These are phyloP conservation scores for Nigrospora oryzae DNA, from an alignment of 2,329 filamentous ascomycete genomes.

Conservation along the genomic window DNA sequence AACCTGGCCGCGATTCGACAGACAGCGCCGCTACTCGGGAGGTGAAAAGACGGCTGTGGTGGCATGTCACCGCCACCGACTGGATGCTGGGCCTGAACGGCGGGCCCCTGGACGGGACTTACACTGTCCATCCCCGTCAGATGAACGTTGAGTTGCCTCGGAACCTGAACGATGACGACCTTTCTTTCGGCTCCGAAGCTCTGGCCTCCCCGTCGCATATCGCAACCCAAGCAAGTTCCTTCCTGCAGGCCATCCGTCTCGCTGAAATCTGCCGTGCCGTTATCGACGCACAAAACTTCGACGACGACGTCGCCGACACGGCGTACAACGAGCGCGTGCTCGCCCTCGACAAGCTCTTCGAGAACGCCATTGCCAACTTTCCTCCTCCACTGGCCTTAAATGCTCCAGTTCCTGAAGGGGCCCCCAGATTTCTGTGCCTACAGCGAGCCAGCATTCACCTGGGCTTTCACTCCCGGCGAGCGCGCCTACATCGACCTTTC, in stretches of 20 bases:
- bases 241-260: slow-evolving; percentile 27
- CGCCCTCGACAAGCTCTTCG: slow-evolving; percentile 21
- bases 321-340: slow-evolving; percentile 21
- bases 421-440: slow-evolving; percentile 7
- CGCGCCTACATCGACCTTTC: slow-evolving; percentile 17
- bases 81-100: slow-evolving; percentile 29
- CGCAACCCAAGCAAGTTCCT: slow-evolving; percentile 26
- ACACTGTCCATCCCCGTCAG: slow-evolving; percentile 26
- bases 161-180: slow-evolving; percentile 28
- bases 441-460: slow-evolving; percentile 13
- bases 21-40: slow-evolving; percentile 20
- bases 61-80: slow-evolving; percentile 31
- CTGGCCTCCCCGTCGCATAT: slow-evolving; percentile 19
- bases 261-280: slow-evolving; percentile 26
- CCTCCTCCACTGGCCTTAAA: slow-evolving; percentile 9
- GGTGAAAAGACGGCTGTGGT: slow-evolving; percentile 32
- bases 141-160: slow-evolving; percentile 28
- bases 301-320: slow-evolving; percentile 15
- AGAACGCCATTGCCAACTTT: slow-evolving; percentile 7
- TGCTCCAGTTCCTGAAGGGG: slow-evolving; percentile 4
- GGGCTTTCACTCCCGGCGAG: slow-evolving; percentile 14
- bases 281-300: slow-evolving; percentile 15
- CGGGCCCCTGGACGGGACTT: slow-evolving; percentile 24
- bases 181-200: slow-evolving; percentile 17
- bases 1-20: slow-evolving; percentile 12